Percentiles rank a stretch among this genome's conserved stretches.
Conservation (phyloP, 2,329 filamentous ascomycete species). For the Cladorrhinum sp. region DNA sequence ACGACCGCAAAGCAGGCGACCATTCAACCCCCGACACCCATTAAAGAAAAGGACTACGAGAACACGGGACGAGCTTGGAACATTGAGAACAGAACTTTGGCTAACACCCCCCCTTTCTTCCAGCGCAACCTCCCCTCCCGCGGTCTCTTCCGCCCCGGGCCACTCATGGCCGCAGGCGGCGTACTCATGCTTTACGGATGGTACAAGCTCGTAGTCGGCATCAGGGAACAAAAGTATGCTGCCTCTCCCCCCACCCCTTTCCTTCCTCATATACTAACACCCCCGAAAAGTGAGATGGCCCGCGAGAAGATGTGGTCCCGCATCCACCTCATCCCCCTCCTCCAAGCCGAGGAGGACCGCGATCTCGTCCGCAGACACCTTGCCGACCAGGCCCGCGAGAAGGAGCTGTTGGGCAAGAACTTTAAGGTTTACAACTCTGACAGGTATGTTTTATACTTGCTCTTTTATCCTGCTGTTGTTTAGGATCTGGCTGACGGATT, state of each 20-base stretch:
- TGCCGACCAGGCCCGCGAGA: constrained; percentile 86
- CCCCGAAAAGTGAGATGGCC: constrained; percentile 69
- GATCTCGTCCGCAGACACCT: constrained; percentile 85
- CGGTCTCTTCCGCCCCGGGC: constrained; percentile 75
- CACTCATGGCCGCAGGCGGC: constrained; percentile 73
- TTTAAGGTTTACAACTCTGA: constrained; percentile 84
- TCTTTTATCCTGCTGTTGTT: not conserved
- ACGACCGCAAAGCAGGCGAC: too few relatives aligned
- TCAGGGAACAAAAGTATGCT: constrained; percentile 86
- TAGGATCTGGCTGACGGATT: constrained; percentile 9
- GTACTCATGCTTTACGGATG: constrained; percentile 85
- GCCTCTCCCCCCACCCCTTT: not conserved
- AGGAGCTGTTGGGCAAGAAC: constrained; percentile 81
- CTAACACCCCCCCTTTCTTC: too few relatives aligned
- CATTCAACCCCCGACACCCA: too few relatives aligned
- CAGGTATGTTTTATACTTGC: constrained; percentile 55
- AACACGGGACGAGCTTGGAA: constrained; percentile 21
- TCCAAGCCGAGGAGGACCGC: constrained; percentile 95
- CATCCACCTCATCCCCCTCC: constrained; percentile 87
- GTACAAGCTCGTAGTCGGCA: constrained; percentile 78
- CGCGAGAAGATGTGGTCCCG: constrained; percentile 98
- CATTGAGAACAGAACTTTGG: too few relatives aligned
- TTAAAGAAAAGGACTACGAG: too few relatives aligned
- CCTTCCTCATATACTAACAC: not conserved
- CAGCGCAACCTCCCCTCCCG: constrained; percentile 91